Base-by-base conservation (phyloP, 768 basidiomycete species). In the Tricholoma sp. region DNA sequence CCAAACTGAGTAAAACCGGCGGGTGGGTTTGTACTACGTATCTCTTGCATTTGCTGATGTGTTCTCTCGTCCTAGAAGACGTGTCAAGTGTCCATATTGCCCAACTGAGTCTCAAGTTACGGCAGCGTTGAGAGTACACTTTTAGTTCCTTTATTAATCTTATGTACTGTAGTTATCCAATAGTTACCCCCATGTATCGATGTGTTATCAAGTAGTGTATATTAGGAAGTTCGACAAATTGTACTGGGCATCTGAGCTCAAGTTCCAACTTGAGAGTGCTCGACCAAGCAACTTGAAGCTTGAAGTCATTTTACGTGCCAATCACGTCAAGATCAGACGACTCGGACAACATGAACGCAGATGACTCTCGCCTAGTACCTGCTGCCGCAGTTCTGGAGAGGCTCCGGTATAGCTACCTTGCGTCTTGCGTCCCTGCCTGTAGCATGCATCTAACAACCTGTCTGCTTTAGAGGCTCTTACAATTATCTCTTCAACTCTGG, bases 11-110 rank as follows among this genome's bases (percentile, higher is more conserved):
- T 68, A 98, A 96, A 74, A 80, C 87, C 31, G 88, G 86, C 64
- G 72, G 76, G 96, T 86, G 53, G 53, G 70, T 65, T 53, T 41
- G 57, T 32, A 54, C 32, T 18, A 56, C 6, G 52, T 55, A 34
- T 34, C 36, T 31, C 12, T 20, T 56, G 8, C 29, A 8, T 28
- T 24, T 33, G 44, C 32, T 33, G 36, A 56, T n/a, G 53, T 41
- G 34, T 56, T n/a, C 39, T 61, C 20, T 32, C 54, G 61, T 36
- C 41, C 4, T 52, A 49, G 33, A 66, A 95, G 94, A 20, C 87
- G 91, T 3, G 91, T 95, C 57, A 98, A 98, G 68, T 99, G 96
- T 64, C 95, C 96, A 6, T 98, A 98, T 69, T 98, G 96, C 67
- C 96, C 96, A 10, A 72, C 82, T 10, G 95, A 97, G 69, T 89